Base-by-base conservation (phyloP, 805 yeast species). In the Tetrapisispora taiwanensis region DNA sequence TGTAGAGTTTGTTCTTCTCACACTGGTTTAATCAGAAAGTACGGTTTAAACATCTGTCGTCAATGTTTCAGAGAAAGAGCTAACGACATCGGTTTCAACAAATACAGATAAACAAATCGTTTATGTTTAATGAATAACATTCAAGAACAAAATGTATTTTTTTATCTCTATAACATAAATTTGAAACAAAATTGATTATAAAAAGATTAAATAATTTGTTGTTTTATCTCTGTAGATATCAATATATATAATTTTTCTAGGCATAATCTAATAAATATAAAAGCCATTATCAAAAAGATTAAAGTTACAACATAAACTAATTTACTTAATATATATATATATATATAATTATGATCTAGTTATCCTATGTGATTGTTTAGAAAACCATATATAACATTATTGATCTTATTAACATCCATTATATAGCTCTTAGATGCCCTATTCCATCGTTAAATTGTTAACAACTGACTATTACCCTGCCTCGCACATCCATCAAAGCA, bases 21-120 rank as follows among this genome's bases (percentile, higher is more conserved):
- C 89, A 74, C 86, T 65, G 97, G 97, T 81, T 85, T 92, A 74
- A 86, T 92, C 82, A 90, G 99, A 87, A 92, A 92, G 81, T 92
- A 92, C 92, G 98, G 95, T 70, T 78, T 92, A 70, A 83, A 88
- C 89, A 81, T 92, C 81, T 90, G 97, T 79, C 95, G 99, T 85
- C 99, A 92, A 81, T 90, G 96, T 78, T 92, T 92, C 97, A 89
- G 99, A 82, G 99, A 92, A 79, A 90, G 80, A 78, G 97, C 99
- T 67, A 71, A 78, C 72, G 97, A 92, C 76, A 92, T 92, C 71
- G 99, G 99, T 70, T 92, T 92, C 95, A 72, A 79, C 92, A 92
- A 92, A 80, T 84, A 76, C 89, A 90, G 96, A 80, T 89, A 89
- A 86, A 62, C 52, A 22, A 27, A 7, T 22, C 30, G 14, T n/a